Base-by-base conservation (phyloP, 2,329 filamentous ascomycete species). In the Juglanconis oblonga region DNA sequence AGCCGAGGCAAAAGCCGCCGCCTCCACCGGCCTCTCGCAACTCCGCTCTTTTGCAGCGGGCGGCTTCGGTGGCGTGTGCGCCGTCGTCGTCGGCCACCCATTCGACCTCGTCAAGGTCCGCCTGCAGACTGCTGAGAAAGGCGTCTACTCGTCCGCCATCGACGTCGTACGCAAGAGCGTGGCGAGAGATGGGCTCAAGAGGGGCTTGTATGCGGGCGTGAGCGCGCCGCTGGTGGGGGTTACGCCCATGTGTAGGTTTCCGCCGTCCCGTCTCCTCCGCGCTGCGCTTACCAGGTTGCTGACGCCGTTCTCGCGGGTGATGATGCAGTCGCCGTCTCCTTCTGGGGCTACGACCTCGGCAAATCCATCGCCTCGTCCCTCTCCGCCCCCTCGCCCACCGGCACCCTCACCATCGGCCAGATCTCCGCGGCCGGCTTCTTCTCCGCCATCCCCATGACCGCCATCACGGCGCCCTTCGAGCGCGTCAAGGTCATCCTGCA, bases 81-180 rank as follows among this genome's bases (percentile, higher is more conserved):
- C 95, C 59, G 95, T 99, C 58, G 74, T 99, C 47, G 93, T 98
- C 62, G 90, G 95, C 59, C 95, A 99, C 76, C 95, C 95, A 9
- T 99, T 99, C 73, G 95, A 99, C 74, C 82, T 99, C 68, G 94
- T 98, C 74, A 99, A 99, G 79, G 95, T 99, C 66, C 90, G 95
- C 61, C 80, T 99, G 74, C 95, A 99, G 81, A 99, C 95, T 2
- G 92, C 95, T 40, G 93, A 98, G 77, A 89, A 87, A 76, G 95
- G 95, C 52, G 90, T 97, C 40, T 99, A 99, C 78, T 89, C 81
- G 40, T 88, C 90, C 50, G 95, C 95, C 13, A 82, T 98, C 69
- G 95, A 99, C 77, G 94, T 97, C 1, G 92, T 98, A 64, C 82
- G 84, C 74, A 96, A 90, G 80, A 94, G 91, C 40, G 78, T 99